phyloP scores from a whole-genome alignment of 2,329 filamentous ascomycete genomes.

The Epichloe coenophiala region DNA sequence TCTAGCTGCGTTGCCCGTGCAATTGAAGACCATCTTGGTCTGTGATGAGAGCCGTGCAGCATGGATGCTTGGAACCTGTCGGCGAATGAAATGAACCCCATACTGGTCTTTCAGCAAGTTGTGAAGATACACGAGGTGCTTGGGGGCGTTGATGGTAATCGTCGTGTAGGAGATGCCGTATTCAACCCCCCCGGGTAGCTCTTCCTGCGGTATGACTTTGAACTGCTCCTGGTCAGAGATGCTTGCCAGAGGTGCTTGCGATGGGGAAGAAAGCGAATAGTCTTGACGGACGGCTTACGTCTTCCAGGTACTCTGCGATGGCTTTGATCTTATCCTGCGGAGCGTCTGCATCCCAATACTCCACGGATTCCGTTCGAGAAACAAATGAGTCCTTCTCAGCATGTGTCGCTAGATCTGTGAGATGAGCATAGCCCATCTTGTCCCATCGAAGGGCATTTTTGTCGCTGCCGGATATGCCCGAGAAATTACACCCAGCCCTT shows the following conservation, averaged over 20 bases:
- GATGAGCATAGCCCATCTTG: slow-evolving; percentile 22
- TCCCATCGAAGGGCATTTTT: slow-evolving; percentile 29
- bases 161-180: slow-evolving; percentile 24
- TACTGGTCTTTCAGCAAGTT: slow-evolving; percentile 13
- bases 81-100: slow-evolving; percentile 19
- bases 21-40: slow-evolving; percentile 22
- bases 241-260: too few species aligned
- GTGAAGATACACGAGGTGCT: slow-evolving; percentile 21
- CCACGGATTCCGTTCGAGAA: slow-evolving; percentile 22
- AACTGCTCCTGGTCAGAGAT: slow-evolving; percentile 12
- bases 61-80: slow-evolving; percentile 15
- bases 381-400: slow-evolving; percentile 20
- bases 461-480: slow-evolving; percentile 27
- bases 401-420: slow-evolving; percentile 20
- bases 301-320: slow-evolving; percentile 26
- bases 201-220: slow-evolving; percentile 12
- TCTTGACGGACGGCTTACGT: slow-evolving; percentile 14
- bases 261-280: too few species aligned
- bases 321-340: slow-evolving; percentile 25
- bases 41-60: slow-evolving; percentile 13
- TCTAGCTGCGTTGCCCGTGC: slow-evolving; percentile 21
- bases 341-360: slow-evolving; percentile 27
- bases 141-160: slow-evolving; percentile 23
- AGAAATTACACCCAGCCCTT: slow-evolving; percentile 31
- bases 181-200: slow-evolving; percentile 18